These are phyloP conservation scores for Naganishia friedmannii DNA, from an alignment of 768 basidiomycete genomes.

Conservation along the genomic window DNA sequence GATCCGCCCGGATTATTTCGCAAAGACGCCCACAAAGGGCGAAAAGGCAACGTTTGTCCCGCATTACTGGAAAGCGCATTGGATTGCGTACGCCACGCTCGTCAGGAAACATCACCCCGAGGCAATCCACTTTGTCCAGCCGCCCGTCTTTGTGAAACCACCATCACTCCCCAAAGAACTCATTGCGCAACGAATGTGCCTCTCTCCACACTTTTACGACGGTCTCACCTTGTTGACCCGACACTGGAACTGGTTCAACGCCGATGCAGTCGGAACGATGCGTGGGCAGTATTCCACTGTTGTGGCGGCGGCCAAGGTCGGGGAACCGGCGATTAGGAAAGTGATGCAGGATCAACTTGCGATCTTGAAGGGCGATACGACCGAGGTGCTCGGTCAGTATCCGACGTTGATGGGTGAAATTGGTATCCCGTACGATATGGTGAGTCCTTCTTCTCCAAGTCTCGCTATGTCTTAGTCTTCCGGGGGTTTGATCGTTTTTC, in stretches of 20 bases:
- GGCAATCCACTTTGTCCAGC: slow-evolving; percentile 84
- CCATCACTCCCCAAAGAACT: slow-evolving; percentile 62
- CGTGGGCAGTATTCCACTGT: slow-evolving; percentile 65
- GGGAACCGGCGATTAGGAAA: slow-evolving; percentile 72
- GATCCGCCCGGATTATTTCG: slow-evolving; percentile 74
- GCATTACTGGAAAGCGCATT: slow-evolving; percentile 69
- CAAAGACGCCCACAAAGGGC: slow-evolving; percentile 41
- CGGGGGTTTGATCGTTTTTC: too few species aligned
- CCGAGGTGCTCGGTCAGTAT: slow-evolving; percentile 21
- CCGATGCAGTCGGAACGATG: slow-evolving; percentile 70
- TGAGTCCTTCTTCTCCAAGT: too few species aligned
- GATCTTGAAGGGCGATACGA: slow-evolving; percentile 72
- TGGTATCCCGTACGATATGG: slow-evolving; percentile 92
- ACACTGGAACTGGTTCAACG: slow-evolving; percentile 70
- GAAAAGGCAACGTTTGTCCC: slow-evolving; percentile 63
- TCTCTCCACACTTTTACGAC: slow-evolving; percentile 89
- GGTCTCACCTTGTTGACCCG: slow-evolving; percentile 87
- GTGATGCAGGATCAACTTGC: slow-evolving; percentile 77
- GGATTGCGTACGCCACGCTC: slow-evolving; percentile 47
- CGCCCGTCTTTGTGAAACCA: slow-evolving; percentile 81
- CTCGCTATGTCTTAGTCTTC: too few species aligned
- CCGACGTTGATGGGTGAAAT: slow-evolving; percentile 53
- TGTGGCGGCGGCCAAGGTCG: slow-evolving; percentile 72
- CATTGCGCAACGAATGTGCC: slow-evolving; percentile 65
- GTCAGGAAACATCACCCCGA: slow-evolving; percentile 65